Evolutionary conservation across 257 asterid genomes (phyloP).

Genomic region (Solanum neorickii): DNA sequence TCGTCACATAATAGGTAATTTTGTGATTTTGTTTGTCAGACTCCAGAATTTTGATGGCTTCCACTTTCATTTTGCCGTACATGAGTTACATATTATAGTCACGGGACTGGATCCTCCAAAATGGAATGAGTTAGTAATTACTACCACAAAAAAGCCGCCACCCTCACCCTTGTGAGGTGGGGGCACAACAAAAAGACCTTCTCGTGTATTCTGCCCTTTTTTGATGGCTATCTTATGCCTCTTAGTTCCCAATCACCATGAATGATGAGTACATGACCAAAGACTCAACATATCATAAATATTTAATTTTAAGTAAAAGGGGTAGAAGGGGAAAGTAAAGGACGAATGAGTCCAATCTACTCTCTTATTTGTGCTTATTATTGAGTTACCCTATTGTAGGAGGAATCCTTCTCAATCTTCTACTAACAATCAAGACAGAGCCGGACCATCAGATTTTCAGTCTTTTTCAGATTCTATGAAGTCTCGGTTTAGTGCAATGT

Average conservation of each 20-base stretch:
- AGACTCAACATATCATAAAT: neutral
- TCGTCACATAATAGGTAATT: constrained; percentile 39
- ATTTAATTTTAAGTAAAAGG: neutral
- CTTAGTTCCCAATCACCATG: neutral
- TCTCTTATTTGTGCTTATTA: constrained; percentile 1
- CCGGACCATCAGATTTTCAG: constrained; percentile 80
- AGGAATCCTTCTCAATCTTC: constrained; percentile 43
- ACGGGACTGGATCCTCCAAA: neutral
- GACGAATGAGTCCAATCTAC: neutral
- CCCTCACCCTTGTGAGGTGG: neutral
- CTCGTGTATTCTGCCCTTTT: neutral
- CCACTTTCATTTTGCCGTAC: neutral
- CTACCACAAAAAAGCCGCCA: neutral
- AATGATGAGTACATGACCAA: neutral
- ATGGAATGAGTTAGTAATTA: neutral
- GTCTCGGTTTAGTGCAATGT: constrained; percentile 63
- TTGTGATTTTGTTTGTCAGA: neutral
- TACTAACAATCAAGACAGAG: constrained; percentile 58
- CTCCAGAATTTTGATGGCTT: neutral
- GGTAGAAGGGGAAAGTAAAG: neutral
- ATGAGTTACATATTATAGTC: neutral
- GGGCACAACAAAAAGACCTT: neutral
- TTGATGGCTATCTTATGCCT: neutral
- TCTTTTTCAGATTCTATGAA: constrained; percentile 66
- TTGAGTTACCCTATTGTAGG: constrained; percentile 10